phyloP scores from a whole-genome alignment of 2,329 filamentous ascomycete genomes.

The Endothia cerciana region DNA sequence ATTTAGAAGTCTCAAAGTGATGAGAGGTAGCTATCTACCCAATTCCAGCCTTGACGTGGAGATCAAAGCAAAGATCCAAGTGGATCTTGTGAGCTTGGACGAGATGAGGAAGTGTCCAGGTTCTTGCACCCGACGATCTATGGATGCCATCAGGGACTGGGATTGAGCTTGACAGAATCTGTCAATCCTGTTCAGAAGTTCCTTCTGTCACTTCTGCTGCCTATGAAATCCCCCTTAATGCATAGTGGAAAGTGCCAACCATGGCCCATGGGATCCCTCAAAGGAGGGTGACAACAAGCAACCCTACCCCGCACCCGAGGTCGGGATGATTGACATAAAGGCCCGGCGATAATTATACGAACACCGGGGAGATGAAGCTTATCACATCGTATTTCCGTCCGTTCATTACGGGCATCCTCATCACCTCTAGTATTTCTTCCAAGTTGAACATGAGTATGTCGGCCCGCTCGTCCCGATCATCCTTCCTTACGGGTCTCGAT shows the following conservation, averaged over 20 bases:
- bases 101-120: no score
- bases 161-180: no score
- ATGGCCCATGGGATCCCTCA: neutral
- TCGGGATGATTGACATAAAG: neutral
- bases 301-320: neutral
- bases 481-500: constrained; percentile 15
- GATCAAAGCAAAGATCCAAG: no score
- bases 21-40: no score
- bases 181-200: no score
- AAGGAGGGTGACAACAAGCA: neutral
- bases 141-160: no score
- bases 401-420: neutral
- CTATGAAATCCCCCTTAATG: neutral
- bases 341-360: neutral
- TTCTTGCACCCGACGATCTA: no score
- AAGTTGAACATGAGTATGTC: neutral
- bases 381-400: neutral
- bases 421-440: neutral
- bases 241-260: neutral
- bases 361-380: neutral
- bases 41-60: no score
- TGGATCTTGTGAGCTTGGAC: no score
- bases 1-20: no score
- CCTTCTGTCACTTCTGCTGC: no score
- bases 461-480: constrained; percentile 16